Conservation (phyloP, 768 basidiomycete genomes). For the Auricularia sp. region DNA sequence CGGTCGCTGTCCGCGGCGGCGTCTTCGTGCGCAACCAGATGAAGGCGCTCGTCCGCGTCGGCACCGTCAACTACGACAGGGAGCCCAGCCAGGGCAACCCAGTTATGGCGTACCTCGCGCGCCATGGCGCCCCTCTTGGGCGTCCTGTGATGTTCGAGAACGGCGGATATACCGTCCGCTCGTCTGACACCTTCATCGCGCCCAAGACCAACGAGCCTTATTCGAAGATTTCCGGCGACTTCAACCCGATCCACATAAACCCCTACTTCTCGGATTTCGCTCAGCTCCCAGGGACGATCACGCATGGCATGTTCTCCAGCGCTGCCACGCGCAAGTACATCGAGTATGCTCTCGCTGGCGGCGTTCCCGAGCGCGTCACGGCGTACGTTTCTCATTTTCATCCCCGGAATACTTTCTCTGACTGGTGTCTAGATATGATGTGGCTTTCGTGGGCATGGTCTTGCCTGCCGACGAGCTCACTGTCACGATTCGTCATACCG, state of each 20-base stretch:
- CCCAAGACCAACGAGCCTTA: conserved; percentile 93
- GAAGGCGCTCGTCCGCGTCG: conserved; percentile 82
- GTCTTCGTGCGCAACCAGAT: conserved; percentile 83
- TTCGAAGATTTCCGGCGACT: conserved; percentile 92
- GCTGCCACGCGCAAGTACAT: conserved; percentile 89
- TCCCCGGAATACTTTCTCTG: conserved; percentile 7
- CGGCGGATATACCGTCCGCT: conserved; percentile 80
- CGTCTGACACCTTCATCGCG: conserved; percentile 57
- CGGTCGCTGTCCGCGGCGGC: conserved; percentile 73
- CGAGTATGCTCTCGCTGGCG: conserved; percentile 89
- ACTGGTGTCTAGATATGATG: conserved; percentile 58
- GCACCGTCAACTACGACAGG: conserved; percentile 74
- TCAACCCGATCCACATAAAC: conserved; percentile 98
- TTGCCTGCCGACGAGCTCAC: conserved; percentile 79
- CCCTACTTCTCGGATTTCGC: conserved; percentile 96
- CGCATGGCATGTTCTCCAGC: conserved; percentile 95
- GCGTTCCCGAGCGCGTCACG: conserved; percentile 82
- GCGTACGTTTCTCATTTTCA: conserved; percentile 24
- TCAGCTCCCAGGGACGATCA: conserved; percentile 89
- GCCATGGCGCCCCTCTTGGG: conserved; percentile 76
- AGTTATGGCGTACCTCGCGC: conserved; percentile 84
- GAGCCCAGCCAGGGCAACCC: conserved; percentile 90
- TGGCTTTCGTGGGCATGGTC: conserved; percentile 96
- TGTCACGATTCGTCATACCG: conserved; percentile 81
- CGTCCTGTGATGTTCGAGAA: conserved; percentile 66